These are phyloP conservation scores for Ceriops zippeliana DNA, from an alignment of 345 rosid species.

Conservation along the genomic window DNA sequence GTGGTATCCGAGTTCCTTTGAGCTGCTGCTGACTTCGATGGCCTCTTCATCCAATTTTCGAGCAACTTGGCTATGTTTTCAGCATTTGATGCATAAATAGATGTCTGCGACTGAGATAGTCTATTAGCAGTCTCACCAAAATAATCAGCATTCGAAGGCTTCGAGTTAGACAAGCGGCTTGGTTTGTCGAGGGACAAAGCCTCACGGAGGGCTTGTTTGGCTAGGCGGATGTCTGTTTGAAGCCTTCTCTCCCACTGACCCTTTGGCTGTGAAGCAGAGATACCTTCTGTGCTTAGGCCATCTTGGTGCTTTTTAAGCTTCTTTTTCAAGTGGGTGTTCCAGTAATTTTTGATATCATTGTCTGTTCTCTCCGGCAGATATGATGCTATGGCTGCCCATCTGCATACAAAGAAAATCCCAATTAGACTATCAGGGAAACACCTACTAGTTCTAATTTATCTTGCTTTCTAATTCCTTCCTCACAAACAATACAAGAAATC, in stretches of 20 bases:
- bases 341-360: constrained; percentile 85
- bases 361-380: constrained; percentile 93
- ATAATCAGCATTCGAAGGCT: constrained; percentile 5
- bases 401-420: constrained; percentile 15
- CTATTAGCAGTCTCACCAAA: not conserved
- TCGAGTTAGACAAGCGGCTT: constrained; percentile 17
- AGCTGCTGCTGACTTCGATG: constrained; percentile 21
- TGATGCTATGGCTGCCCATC: constrained; percentile 99
- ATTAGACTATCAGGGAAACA: not conserved
- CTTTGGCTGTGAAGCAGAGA: constrained; percentile 35
- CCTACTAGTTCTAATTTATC: not conserved
- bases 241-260: constrained; percentile 86
- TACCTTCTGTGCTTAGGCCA: constrained; percentile 35
- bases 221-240: constrained; percentile 80
- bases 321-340: constrained; percentile 88
- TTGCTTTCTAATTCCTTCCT: not conserved
- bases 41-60: constrained; percentile 50
- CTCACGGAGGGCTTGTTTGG: constrained; percentile 73
- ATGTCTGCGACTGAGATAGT: constrained; percentile 17
- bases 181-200: constrained; percentile 63
- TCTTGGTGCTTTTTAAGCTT: constrained; percentile 59
- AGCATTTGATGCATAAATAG: constrained; percentile 53
- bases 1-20: constrained; percentile 23
- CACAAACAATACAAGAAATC: not conserved
- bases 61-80: constrained; percentile 70